phyloP scores from a whole-genome alignment of 768 basidiomycete genomes.

The Panaeolus papilionaceus region DNA sequence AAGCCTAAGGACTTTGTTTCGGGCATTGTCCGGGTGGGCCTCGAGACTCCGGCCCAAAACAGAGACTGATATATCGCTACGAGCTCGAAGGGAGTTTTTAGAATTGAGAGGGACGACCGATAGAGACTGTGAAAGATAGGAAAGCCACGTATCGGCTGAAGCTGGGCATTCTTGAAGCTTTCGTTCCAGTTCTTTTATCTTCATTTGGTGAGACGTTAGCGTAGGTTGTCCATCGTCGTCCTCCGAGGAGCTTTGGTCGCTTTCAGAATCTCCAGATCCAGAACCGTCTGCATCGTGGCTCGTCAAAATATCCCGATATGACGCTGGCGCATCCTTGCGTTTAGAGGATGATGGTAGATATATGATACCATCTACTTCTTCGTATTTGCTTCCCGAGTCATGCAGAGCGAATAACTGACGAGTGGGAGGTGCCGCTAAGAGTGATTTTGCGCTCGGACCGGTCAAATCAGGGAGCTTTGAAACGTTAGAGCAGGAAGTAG shows the following conservation, averaged over 20 bases:
- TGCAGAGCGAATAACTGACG: slow-evolving; percentile 50
- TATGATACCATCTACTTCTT: slow-evolving; percentile 73
- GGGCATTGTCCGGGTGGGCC: slow-evolving; percentile 56
- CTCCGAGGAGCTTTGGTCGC: slow-evolving; percentile 42
- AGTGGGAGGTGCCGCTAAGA: slow-evolving; percentile 59
- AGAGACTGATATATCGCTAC: slow-evolving; percentile 74
- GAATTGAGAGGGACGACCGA: slow-evolving; percentile 65
- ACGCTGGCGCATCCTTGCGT: slow-evolving; percentile 36
- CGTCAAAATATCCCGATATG: slow-evolving; percentile 57
- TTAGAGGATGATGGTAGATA: slow-evolving; percentile 54
- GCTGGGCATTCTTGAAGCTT: slow-evolving; percentile 56
- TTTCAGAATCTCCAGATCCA: slow-evolving; percentile 37
- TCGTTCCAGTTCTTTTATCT: slow-evolving; percentile 64
- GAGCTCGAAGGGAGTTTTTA: slow-evolving; percentile 71
- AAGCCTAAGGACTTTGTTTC: slow-evolving; percentile 58
- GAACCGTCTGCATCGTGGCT: slow-evolving; percentile 37
- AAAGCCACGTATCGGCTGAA: slow-evolving; percentile 64
- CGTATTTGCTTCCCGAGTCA: slow-evolving; percentile 49
- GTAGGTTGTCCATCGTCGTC: slow-evolving; percentile 36
- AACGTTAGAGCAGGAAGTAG: slow-evolving; percentile 16
- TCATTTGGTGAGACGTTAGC: slow-evolving; percentile 64
- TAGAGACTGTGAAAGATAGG: slow-evolving; percentile 66
- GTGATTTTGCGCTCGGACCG: slow-evolving; percentile 58
- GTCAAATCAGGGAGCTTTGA: slow-evolving; percentile 56
- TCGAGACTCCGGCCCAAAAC: slow-evolving; percentile 69